Evolutionary conservation across 2,329 filamentous ascomycete genomes (phyloP).

Genomic region (Thelonectria olida): DNA sequence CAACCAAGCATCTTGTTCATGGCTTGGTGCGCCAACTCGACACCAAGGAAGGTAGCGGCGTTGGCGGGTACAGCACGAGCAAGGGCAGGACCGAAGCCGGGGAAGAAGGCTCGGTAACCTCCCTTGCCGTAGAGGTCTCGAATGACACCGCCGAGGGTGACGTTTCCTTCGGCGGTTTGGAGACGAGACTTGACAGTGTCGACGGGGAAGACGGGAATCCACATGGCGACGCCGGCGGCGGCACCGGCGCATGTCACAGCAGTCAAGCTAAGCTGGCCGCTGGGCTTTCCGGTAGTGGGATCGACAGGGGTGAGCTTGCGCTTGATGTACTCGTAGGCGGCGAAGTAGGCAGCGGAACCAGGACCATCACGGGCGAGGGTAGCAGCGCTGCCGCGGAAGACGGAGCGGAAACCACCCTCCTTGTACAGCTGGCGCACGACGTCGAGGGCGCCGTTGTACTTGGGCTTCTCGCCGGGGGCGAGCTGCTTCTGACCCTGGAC

Average conservation of each 20-base stretch:
- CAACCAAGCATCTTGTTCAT: conserved; percentile 78
- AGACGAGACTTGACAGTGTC: conserved; percentile 95
- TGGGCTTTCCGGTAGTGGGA: conserved; percentile 73
- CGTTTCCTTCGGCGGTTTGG: conserved; percentile 88
- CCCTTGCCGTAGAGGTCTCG: conserved; percentile 83
- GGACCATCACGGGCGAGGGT: conserved; percentile 94
- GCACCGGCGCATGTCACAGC: conserved; percentile 90
- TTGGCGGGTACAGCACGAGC: conserved; percentile 95
- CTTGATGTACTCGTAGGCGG: conserved; percentile 97
- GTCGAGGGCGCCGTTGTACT: conserved; percentile 86
- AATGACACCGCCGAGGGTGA: conserved; percentile 82
- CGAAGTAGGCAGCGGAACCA: conserved; percentile 94
- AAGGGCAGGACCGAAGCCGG: conserved; percentile 91
- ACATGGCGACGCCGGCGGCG: conserved; percentile 95
- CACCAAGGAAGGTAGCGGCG: conserved; percentile 90
- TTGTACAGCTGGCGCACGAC: conserved; percentile 93
- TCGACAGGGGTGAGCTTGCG: conserved; percentile 85
- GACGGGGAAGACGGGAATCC: conserved; percentile 97
- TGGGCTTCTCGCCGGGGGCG: conserved; percentile 88
- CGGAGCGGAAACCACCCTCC: conserved; percentile 87
- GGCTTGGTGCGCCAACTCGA: conserved; percentile 83
- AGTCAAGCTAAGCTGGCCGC: conserved; percentile 79
- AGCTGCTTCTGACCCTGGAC: conserved; percentile 95
- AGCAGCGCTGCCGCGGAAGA: conserved; percentile 91
- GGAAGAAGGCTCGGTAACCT: conserved; percentile 93